Conservation (phyloP, 495 filamentous ascomycete genomes). For the Xylaria cubensis region DNA sequence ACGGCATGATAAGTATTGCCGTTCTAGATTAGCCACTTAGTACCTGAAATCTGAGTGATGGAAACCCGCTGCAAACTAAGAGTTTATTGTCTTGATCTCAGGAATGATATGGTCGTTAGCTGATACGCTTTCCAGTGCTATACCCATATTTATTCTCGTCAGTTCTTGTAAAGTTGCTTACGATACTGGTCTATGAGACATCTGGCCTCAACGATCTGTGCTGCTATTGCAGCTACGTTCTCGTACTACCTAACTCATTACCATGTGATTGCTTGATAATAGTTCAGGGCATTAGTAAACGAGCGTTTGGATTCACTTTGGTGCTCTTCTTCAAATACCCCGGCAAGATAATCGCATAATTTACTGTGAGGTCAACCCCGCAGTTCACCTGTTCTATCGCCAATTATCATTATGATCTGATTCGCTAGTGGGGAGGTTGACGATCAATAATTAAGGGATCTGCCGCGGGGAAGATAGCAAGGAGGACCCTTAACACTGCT, state of each 20-base stretch:
- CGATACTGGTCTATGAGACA: not conserved
- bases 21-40: slow-evolving; percentile 20
- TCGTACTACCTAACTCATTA: not conserved
- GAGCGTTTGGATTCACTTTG: not conserved
- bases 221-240: not conserved
- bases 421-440: not conserved
- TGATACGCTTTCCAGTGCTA: slow-evolving; percentile 27
- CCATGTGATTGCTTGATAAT: not conserved
- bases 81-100: slow-evolving; percentile 23
- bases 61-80: slow-evolving; percentile 29
- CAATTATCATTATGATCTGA: not conserved
- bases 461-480: not conserved
- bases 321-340: not conserved
- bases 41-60: slow-evolving; percentile 29
- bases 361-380: not conserved
- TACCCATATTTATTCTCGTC: not conserved
- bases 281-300: not conserved
- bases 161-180: not conserved
- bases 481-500: not conserved
- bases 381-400: not conserved
- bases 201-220: slow-evolving; percentile 19
- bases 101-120: slow-evolving; percentile 9
- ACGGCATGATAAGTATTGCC: slow-evolving; percentile 21
- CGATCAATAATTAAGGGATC: not conserved
- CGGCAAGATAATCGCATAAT: not conserved